Conservation (phyloP, 352 stramenopile species). For the Phytophthora pinifolia region DNA sequence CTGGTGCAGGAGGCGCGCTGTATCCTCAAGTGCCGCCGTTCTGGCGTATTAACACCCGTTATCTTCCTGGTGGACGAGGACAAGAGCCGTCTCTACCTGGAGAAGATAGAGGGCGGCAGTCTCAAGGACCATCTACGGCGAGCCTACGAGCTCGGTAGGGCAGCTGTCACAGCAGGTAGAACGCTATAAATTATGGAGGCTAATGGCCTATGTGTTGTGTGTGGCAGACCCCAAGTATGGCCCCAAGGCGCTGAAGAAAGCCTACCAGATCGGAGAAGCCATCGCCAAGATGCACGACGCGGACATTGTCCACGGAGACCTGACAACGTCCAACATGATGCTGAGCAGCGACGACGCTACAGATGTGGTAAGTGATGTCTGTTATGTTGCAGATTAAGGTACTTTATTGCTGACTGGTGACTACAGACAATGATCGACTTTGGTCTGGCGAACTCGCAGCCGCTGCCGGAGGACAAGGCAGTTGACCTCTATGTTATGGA, state of each 20-base stretch:
- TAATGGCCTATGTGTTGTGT: constrained; percentile 6
- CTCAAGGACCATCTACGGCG: constrained; percentile 73
- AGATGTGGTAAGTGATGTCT: constrained; percentile 48
- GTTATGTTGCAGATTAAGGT: neutral
- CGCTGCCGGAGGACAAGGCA: constrained; percentile 89
- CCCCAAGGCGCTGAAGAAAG: constrained; percentile 55
- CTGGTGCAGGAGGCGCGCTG: constrained; percentile 82
- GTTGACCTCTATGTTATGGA: constrained; percentile 95
- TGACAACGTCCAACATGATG: constrained; percentile 95
- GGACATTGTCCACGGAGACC: constrained; percentile 92
- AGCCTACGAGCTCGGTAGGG: constrained; percentile 50
- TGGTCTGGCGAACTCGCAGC: constrained; percentile 80
- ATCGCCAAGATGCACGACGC: constrained; percentile 92
- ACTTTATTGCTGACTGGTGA: constrained; percentile 3
- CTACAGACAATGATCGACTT: constrained; percentile 85
- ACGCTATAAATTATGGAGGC: neutral
- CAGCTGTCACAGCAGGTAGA: neutral
- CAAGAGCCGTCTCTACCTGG: constrained; percentile 61
- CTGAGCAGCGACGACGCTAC: constrained; percentile 63
- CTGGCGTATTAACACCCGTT: constrained; percentile 64
- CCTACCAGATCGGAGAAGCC: constrained; percentile 83
- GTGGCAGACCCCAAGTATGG: constrained; percentile 54
- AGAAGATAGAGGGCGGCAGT: constrained; percentile 69
- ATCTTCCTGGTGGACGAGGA: constrained; percentile 86
- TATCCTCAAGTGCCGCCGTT: constrained; percentile 79